Conservation (phyloP, 768 basidiomycete species). For the Podaxis sp. region DNA sequence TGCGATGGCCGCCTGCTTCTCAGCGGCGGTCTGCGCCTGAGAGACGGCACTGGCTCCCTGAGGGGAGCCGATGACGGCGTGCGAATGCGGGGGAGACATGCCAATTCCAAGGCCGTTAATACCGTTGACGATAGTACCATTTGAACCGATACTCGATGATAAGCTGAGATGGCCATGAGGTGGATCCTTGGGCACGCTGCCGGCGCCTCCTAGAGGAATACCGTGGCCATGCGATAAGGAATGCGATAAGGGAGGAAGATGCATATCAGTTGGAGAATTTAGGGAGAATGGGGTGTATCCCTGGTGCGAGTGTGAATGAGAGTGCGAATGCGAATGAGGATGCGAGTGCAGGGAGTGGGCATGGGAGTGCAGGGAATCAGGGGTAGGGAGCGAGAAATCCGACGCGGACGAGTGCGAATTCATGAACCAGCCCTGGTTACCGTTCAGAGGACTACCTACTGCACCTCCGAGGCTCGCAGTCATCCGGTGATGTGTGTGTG, state of each 20-base stretch:
- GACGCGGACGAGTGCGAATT: background rate
- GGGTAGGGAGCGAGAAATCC: slow-evolving; percentile 20
- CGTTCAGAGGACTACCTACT: slow-evolving; percentile 3
- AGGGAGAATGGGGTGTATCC: slow-evolving; percentile 31
- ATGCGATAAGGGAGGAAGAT: slow-evolving; percentile 15
- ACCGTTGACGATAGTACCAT: slow-evolving; percentile 16
- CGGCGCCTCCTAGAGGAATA: slow-evolving; percentile 7
- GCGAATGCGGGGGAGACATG: slow-evolving; percentile 11
- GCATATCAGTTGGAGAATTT: slow-evolving; percentile 23
- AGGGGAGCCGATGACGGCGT: slow-evolving; percentile 4
- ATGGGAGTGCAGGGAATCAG: slow-evolving; percentile 31
- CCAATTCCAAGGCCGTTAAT: slow-evolving; percentile 16
- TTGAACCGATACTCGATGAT: slow-evolving; percentile 14
- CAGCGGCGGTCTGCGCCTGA: slow-evolving; percentile 20
- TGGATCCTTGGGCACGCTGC: slow-evolving; percentile 11
- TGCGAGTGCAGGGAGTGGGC: slow-evolving; percentile 21
- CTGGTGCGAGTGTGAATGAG: slow-evolving; percentile 28
- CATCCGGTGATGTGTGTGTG: slow-evolving; percentile 11
- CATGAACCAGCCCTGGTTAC: slow-evolving; percentile 16
- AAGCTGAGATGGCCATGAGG: slow-evolving; percentile 10
- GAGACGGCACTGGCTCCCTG: background rate
- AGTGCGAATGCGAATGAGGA: slow-evolving; percentile 27
- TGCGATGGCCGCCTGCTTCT: slow-evolving; percentile 61
- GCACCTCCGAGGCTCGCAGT: slow-evolving; percentile 10
- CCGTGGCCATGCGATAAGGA: slow-evolving; percentile 1